A percentile compares a stretch with the other conserved stretches of the same genome.
These are phyloP conservation scores for Albugo laibachii DNA, from an alignment of 352 stramenopile species.

Conservation along the genomic window DNA sequence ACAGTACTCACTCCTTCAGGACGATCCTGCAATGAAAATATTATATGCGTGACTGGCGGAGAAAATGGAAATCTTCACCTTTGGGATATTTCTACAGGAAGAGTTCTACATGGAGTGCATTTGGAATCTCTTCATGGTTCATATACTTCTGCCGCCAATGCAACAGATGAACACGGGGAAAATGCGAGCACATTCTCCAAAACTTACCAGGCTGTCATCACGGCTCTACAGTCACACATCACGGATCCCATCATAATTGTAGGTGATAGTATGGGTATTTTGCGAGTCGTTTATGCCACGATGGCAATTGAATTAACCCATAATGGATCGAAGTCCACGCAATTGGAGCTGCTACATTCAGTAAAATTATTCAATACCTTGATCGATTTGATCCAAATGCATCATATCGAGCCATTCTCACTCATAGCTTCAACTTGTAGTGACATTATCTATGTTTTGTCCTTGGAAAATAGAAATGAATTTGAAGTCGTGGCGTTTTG, in stretches of 20 bases:
- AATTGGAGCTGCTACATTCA: conserved; percentile 44
- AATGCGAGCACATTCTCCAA: conserved; percentile 1
- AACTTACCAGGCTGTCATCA: conserved; percentile 6
- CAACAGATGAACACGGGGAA: neutral
- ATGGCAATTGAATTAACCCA: conserved; percentile 14
- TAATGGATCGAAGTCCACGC: conserved; percentile 17
- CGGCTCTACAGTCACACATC: conserved; percentile 18
- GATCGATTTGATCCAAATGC: conserved; percentile 35
- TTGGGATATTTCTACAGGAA: conserved; percentile 30
- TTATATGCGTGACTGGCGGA: conserved; percentile 30
- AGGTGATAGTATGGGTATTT: conserved; percentile 28
- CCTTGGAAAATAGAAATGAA: conserved; percentile 45
- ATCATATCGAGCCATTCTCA: conserved; percentile 29
- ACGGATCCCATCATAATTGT: conserved; percentile 39
- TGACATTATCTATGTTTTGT: conserved; percentile 27
- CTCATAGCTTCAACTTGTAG: conserved; percentile 30
- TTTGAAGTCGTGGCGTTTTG: conserved; percentile 42
- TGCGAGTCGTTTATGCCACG: conserved; percentile 30
- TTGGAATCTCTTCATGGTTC: conserved; percentile 20
- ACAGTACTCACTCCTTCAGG: conserved; percentile 32
- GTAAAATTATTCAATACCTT: conserved; percentile 19
- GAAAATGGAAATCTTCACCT: conserved; percentile 21
- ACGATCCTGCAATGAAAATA: conserved; percentile 19
- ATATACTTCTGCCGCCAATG: neutral
- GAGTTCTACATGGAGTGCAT: conserved; percentile 15